A percentile compares a stretch with the other conserved stretches of the same genome.
Conservation (phyloP, 2,329 filamentous ascomycete species). For the Penicillium sp. region DNA sequence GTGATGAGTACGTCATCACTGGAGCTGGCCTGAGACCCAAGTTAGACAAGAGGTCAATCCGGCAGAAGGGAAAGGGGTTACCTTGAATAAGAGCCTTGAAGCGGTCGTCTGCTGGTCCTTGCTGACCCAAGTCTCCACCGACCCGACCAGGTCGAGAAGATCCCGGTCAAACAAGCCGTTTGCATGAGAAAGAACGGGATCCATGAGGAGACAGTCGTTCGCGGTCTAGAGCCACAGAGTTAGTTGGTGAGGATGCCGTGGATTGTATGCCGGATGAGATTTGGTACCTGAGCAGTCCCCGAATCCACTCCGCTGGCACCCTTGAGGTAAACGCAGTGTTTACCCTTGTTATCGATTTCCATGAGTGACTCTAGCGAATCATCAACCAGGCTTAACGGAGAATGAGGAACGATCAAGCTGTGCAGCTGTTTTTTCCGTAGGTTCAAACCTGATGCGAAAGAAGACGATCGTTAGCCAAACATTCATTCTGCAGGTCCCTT, state of each 20-base stretch:
- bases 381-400: conserved; percentile 11
- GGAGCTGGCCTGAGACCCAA: conserved; percentile 4
- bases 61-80: conserved; percentile 13
- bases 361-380: conserved; percentile 8
- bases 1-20: conserved; percentile 35
- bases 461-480: conserved; percentile 6
- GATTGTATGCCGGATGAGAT: background rate
- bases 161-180: conserved; percentile 10
- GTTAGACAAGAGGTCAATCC: background rate
- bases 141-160: conserved; percentile 38
- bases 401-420: conserved; percentile 17
- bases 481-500: background rate
- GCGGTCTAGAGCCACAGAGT: conserved; percentile 9
- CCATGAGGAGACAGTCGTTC: conserved; percentile 22
- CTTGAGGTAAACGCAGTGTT: conserved; percentile 15
- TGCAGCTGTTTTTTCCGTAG: conserved; percentile 13
- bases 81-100: conserved; percentile 36
- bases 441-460: conserved; percentile 10
- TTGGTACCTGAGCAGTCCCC: conserved; percentile 9
- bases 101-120: conserved; percentile 20
- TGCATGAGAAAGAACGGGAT: conserved; percentile 17
- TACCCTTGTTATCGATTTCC: conserved; percentile 3
- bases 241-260: background rate
- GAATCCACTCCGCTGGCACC: conserved; percentile 1
- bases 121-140: conserved; percentile 31